These are phyloP conservation scores for Hamiltosporidium tvaerminnensis DNA, from an alignment of 371 early-diverging fungal genomes.

Conservation along the genomic window DNA sequence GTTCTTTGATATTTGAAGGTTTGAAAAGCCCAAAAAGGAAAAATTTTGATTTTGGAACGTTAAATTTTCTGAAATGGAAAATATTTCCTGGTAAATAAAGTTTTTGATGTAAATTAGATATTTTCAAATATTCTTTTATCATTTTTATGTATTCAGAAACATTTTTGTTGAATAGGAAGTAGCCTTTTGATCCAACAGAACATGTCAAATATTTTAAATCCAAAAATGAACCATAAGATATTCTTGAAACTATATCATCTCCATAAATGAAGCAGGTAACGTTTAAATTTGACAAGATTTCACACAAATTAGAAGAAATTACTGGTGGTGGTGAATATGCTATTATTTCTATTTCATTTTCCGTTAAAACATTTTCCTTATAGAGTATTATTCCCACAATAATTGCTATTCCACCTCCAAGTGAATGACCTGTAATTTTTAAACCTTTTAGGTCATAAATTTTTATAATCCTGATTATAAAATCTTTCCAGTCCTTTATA, in stretches of 20 bases:
- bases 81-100: constrained; percentile 47
- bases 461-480: constrained; percentile 13
- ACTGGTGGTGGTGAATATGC: constrained; percentile 29
- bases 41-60: too few species aligned
- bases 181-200: constrained; percentile 30
- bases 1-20: too few species aligned
- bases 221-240: constrained; percentile 41
- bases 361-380: constrained; percentile 1
- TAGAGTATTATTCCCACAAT: constrained; percentile 22
- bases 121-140: constrained; percentile 27
- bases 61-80: constrained; percentile 16
- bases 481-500: constrained; percentile 25
- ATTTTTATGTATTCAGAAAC: constrained; percentile 29
- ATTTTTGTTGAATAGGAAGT: constrained; percentile 11
- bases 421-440: constrained; percentile 45
- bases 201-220: constrained; percentile 45
- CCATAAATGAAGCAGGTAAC: constrained; percentile 38
- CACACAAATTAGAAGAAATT: constrained; percentile 27
- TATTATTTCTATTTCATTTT: constrained; percentile 7
- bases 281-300: constrained; percentile 1
- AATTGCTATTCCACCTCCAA: constrained; percentile 44
- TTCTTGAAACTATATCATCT: constrained; percentile 42
- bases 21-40: too few species aligned
- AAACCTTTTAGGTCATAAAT: constrained; percentile 19
- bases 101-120: constrained; percentile 28